Conservation (phyloP, 768 basidiomycete species). For the Lentinula edodes region DNA sequence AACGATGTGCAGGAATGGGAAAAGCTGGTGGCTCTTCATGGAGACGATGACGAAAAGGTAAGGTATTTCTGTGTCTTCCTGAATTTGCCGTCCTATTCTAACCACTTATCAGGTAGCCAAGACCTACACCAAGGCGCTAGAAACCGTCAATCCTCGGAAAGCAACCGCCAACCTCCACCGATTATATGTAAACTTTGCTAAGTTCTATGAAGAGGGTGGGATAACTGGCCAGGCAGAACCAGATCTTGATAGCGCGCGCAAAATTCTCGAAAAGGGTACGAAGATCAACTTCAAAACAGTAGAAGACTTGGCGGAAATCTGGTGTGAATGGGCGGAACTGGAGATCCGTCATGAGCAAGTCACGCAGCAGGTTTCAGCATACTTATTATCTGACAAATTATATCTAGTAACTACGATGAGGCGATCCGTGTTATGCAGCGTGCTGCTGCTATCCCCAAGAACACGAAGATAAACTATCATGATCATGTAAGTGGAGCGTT, state of each 20-base stretch:
- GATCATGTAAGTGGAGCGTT: slow-evolving; percentile 65
- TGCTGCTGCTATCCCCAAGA: slow-evolving; percentile 87
- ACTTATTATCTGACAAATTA: slow-evolving; percentile 10
- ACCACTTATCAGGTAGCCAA: slow-evolving; percentile 64
- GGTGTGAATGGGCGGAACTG: slow-evolving; percentile 99
- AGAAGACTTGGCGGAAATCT: slow-evolving; percentile 95
- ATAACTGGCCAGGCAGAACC: slow-evolving; percentile 69
- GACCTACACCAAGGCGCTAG: slow-evolving; percentile 86
- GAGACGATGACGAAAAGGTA: slow-evolving; percentile 91
- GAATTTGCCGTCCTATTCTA: background rate
- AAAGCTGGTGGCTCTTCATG: slow-evolving; percentile 91
- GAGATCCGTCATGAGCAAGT: slow-evolving; percentile 92
- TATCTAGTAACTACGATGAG: slow-evolving; percentile 88
- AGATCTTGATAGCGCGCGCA: slow-evolving; percentile 82
- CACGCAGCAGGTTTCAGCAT: background rate
- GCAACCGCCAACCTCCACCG: slow-evolving; percentile 89
- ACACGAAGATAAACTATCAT: slow-evolving; percentile 87
- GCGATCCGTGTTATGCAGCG: slow-evolving; percentile 95
- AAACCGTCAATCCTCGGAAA: slow-evolving; percentile 82
- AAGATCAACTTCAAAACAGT: slow-evolving; percentile 92
- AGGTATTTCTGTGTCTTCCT: slow-evolving; percentile 4
- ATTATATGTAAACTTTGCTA: slow-evolving; percentile 92
- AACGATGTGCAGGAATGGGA: slow-evolving; percentile 99
- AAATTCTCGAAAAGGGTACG: slow-evolving; percentile 89
- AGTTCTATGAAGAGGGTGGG: slow-evolving; percentile 97